Evolutionary conservation across 768 basidiomycete genomes (phyloP).

Genomic region (Pulveroboletus sp.): DNA sequence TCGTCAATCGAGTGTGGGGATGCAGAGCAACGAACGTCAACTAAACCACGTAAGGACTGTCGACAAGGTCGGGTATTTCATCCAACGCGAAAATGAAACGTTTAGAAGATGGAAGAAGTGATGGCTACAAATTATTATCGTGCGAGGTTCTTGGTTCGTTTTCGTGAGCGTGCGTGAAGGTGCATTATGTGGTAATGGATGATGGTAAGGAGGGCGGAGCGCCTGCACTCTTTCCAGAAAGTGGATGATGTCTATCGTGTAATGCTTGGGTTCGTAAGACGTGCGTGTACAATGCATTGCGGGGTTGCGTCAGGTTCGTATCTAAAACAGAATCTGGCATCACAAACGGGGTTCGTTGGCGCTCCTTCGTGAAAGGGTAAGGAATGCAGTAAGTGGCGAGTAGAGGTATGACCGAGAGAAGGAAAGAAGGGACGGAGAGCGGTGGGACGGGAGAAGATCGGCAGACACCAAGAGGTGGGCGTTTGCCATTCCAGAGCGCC

Average conservation of each 20-base stretch:
- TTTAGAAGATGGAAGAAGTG: background rate
- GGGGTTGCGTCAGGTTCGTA: constrained; percentile 23
- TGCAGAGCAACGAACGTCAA: constrained; percentile 2
- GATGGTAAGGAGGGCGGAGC: constrained; percentile 4
- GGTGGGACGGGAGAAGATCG: constrained; percentile 9
- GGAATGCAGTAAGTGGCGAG: constrained; percentile 4
- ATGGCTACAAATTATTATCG: constrained; percentile 11
- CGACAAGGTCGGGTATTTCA: constrained; percentile 16
- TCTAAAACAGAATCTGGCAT: constrained; percentile 12
- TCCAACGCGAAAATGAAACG: background rate
- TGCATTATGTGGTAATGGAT: constrained; percentile 4
- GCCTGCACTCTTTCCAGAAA: constrained; percentile 10
- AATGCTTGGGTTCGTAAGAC: constrained; percentile 19
- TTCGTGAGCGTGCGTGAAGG: constrained; percentile 18
- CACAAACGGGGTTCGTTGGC: background rate
- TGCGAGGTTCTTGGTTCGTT: constrained; percentile 5
- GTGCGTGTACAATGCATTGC: constrained; percentile 28
- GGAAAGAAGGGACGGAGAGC: constrained; percentile 5
- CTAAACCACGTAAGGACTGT: constrained; percentile 14
- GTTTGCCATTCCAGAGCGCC: background rate
- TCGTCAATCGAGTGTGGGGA: background rate
- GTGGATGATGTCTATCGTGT: constrained; percentile 24
- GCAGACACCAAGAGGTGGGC: background rate
- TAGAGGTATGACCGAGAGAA: constrained; percentile 7
- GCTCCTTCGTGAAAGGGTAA: constrained; percentile 6